Conservation (phyloP, 73 alveolate genomes). For the Paramecium caudatum region DNA sequence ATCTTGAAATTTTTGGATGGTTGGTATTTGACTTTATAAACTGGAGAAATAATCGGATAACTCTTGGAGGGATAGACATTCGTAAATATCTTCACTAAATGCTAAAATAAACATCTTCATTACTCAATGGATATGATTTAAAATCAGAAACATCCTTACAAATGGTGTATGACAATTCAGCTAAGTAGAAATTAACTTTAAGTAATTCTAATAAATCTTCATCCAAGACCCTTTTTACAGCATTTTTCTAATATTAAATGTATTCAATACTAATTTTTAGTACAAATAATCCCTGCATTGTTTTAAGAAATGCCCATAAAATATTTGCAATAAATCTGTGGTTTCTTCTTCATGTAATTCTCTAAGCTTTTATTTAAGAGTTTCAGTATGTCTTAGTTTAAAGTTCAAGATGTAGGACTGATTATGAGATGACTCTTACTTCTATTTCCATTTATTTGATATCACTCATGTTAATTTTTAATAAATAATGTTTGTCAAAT, state of each 20-base stretch:
- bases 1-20: constrained; percentile 31
- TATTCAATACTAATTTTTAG: constrained; percentile 9
- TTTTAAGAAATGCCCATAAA: constrained; percentile 1
- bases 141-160: constrained; percentile 1
- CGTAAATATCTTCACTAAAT: constrained; percentile 60
- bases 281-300: constrained; percentile 54
- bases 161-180: not conserved
- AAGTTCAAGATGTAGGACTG: constrained; percentile 46
- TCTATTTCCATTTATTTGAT: constrained; percentile 39
- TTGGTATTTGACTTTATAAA: not conserved
- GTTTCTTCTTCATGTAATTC: constrained; percentile 37
- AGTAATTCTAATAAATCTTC: constrained; percentile 40
- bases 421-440: not conserved
- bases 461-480: constrained; percentile 13
- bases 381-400: constrained; percentile 30
- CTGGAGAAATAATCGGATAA: constrained; percentile 3
- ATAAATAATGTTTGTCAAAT: too few species aligned
- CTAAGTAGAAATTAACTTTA: constrained; percentile 6
- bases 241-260: not conserved
- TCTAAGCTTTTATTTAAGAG: not conserved
- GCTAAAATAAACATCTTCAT: not conserved
- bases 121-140: constrained; percentile 3
- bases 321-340: not conserved
- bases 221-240: constrained; percentile 11
- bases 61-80: constrained; percentile 41